A percentile compares a stretch with the other conserved stretches of the same genome.
Evolutionary conservation across 225 moss, liverwort and hornwort genomes (phyloP).

Genomic region (Bryoerythrophyllum caledonicum): DNA sequence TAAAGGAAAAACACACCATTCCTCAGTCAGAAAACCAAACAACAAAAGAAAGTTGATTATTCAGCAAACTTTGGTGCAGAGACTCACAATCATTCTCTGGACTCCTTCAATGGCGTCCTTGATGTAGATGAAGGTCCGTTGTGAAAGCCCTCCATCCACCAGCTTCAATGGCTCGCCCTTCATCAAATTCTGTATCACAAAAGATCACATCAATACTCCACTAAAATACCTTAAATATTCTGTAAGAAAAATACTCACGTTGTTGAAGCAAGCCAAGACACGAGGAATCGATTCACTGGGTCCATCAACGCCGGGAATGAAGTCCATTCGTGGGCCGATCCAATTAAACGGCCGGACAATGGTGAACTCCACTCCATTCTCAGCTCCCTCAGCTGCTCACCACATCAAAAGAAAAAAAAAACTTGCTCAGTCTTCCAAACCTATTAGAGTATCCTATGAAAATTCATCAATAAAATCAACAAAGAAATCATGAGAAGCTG

Average conservation of each 20-base stretch:
- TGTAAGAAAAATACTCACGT: slow-evolving; percentile 22
- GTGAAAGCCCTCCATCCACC: slow-evolving; percentile 47
- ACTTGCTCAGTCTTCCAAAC: neutral
- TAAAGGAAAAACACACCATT: no score
- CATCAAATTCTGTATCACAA: slow-evolving; percentile 40
- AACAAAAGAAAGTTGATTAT: no score
- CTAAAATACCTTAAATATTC: no score
- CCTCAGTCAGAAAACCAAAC: no score
- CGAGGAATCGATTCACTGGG: slow-evolving; percentile 52
- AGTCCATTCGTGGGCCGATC: slow-evolving; percentile 64
- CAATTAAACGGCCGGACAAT: slow-evolving; percentile 61
- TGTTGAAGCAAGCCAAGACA: slow-evolving; percentile 58
- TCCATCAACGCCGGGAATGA: slow-evolving; percentile 61
- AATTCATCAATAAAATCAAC: no score
- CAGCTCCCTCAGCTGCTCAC: slow-evolving; percentile 56
- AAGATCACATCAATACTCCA: no score
- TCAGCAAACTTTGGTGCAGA: neutral
- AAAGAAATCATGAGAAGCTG: no score
- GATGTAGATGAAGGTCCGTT: slow-evolving; percentile 46
- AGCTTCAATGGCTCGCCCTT: slow-evolving; percentile 47
- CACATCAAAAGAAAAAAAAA: no score
- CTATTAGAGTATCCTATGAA: no score
- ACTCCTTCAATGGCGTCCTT: slow-evolving; percentile 46
- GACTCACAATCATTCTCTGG: slow-evolving; percentile 44
- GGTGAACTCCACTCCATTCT: slow-evolving; percentile 48